Evolutionary conservation across 352 stramenopile genomes (phyloP), one percentile per base, ranked within the genome.

Genomic region (Pythium chondricola): DNA sequence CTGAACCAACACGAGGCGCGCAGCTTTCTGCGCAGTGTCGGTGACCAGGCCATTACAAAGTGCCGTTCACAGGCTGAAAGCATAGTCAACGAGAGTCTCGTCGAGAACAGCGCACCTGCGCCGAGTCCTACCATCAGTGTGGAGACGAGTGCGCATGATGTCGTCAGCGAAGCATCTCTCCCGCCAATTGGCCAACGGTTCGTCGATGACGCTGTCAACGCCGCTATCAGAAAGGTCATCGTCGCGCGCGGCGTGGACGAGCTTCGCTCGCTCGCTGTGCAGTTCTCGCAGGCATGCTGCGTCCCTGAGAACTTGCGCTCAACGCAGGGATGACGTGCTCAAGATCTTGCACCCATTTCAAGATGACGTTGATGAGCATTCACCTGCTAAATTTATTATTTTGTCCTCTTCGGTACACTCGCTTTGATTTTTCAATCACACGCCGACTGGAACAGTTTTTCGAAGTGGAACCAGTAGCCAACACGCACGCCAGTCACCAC

Each of bases 231-330:
- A 16, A 50, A 54, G 20, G 60, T 64, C 29, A 25, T 35, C 3
- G 13, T 44, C 13, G 41, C 39, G n/a, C 13, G 24, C 11, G 33
- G 51, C 36, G 18, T 71, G 21, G n/a, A 45, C 6, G 37, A 61
- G 36, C 36, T 83, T 16, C 67, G 68, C 39, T 41, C 53, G 21
- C 35, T 77, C 14, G 69, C 54, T 13, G 29, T 42, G 43, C 42
- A 52, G n/a, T 65, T 63, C 54, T 49, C 66, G 17, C 31, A 53
- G n/a, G 48, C 62, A 18, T 72, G 67, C 41, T 51, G 57, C n/a
- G n/a, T n/a, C n/a, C n/a, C n/a, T n/a, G n/a, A n/a, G n/a, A n/a
- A 45, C 25, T 31, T 53, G 25, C 33, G 25, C 26, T 20, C 11
- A 25, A 13, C 20, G 40, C 32, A 6, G 2, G 6, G 21, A 52